Evolutionary conservation across 192 early-diverging fungal genomes (phyloP).

Genomic region (Gonapodya sp.): DNA sequence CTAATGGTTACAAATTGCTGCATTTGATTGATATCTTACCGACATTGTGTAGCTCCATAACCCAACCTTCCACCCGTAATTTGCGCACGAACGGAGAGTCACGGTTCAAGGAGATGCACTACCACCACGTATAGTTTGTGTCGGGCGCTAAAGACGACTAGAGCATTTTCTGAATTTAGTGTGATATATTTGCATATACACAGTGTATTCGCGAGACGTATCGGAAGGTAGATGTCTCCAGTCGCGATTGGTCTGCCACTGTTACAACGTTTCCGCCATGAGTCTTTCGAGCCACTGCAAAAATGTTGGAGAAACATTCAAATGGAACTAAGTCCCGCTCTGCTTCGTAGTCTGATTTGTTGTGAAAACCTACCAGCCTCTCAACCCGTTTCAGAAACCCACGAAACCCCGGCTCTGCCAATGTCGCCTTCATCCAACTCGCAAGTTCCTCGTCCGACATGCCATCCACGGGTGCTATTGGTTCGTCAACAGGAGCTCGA

Average conservation of each 20-base stretch:
- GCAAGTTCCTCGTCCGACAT: background rate
- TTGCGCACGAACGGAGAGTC: background rate
- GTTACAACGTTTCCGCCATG: background rate
- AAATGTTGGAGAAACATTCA: background rate
- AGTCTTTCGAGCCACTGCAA: constrained; percentile 1
- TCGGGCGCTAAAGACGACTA: too few relatives aligned
- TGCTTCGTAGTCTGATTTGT: too few relatives aligned
- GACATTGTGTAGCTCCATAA: background rate
- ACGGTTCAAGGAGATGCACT: background rate
- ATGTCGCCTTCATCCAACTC: background rate
- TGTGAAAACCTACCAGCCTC: too few relatives aligned
- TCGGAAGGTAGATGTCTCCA: too few relatives aligned
- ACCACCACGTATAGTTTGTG: too few relatives aligned
- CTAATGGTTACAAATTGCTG: too few relatives aligned
- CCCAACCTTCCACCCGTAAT: background rate
- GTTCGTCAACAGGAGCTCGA: background rate
- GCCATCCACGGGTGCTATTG: background rate
- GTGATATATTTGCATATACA: too few relatives aligned
- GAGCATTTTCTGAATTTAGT: too few relatives aligned
- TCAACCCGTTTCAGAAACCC: background rate
- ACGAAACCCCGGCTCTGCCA: background rate
- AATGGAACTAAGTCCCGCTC: background rate
- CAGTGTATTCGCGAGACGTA: too few relatives aligned
- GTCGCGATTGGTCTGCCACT: too few relatives aligned
- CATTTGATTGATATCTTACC: background rate